These are phyloP conservation scores for Pythium phragmitis DNA, from an alignment of 352 stramenopile species.

Conservation along the genomic window DNA sequence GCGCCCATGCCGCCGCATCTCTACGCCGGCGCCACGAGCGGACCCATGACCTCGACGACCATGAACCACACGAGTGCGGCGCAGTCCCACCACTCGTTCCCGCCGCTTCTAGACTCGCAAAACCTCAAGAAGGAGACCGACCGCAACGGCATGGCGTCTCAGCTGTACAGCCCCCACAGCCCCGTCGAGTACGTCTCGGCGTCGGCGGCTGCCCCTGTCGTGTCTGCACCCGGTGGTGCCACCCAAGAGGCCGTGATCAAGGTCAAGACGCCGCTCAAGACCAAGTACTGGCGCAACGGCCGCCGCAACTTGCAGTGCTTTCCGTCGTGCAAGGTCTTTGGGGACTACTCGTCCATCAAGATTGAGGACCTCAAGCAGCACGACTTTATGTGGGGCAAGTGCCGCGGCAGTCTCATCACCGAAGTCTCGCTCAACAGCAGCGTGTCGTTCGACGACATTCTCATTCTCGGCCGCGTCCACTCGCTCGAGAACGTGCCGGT, in stretches of 20 bases:
- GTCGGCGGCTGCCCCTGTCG: not conserved
- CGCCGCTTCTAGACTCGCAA: slow-evolving; percentile 47
- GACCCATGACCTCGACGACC: slow-evolving; percentile 17
- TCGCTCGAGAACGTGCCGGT: slow-evolving; percentile 84
- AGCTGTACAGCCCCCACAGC: slow-evolving; percentile 19
- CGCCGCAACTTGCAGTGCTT: slow-evolving; percentile 91
- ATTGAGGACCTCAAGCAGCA: slow-evolving; percentile 88
- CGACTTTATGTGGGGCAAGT: slow-evolving; percentile 91
- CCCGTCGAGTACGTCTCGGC: slow-evolving; percentile 20
- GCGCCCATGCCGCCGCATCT: slow-evolving; percentile 18
- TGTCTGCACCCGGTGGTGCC: slow-evolving; percentile 25
- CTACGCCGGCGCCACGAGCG: slow-evolving; percentile 11
- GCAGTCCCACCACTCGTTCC: slow-evolving; percentile 47
- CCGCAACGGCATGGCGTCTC: not conserved
- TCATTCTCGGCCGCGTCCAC: slow-evolving; percentile 79
- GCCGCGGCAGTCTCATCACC: slow-evolving; percentile 74
- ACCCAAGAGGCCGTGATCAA: slow-evolving; percentile 85
- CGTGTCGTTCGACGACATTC: slow-evolving; percentile 76
- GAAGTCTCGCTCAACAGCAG: slow-evolving; percentile 85
- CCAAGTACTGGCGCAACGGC: slow-evolving; percentile 90
- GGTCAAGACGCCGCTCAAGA: slow-evolving; percentile 81
- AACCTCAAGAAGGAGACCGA: slow-evolving; percentile 37
- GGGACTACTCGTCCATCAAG: slow-evolving; percentile 89
- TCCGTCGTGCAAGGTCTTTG: slow-evolving; percentile 87
- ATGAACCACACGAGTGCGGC: slow-evolving; percentile 26